Evolutionary conservation across 306 rosid species (phyloP).

Genomic region (Canavalia gladiata): DNA sequence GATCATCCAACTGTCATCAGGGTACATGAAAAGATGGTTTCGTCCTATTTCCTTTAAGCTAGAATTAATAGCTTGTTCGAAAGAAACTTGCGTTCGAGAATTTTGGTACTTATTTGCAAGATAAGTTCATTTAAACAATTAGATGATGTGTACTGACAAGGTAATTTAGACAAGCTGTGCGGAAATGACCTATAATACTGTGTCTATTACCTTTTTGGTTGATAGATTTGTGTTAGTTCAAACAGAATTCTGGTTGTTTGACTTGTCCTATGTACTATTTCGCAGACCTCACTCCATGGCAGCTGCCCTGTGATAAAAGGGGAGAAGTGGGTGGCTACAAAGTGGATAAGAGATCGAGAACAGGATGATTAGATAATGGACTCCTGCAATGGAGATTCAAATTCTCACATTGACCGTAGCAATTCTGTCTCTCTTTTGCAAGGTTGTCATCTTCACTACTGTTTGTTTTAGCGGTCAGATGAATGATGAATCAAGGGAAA

Average conservation of each 20-base stretch:
- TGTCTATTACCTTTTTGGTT: neutral
- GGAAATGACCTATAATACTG: neutral
- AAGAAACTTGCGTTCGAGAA: neutral
- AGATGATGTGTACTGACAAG: neutral
- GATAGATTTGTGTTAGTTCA: constrained; percentile 19
- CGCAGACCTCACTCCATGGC: constrained; percentile 91
- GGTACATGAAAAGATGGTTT: constrained; percentile 9
- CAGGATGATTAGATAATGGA: constrained; percentile 52
- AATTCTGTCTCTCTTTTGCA: neutral
- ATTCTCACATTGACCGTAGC: neutral
- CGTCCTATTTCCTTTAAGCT: neutral
- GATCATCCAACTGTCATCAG: neutral
- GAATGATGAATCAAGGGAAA: constrained; percentile 29
- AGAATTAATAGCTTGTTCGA: neutral
- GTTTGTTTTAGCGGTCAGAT: constrained; percentile 34
- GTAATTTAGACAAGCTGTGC: neutral
- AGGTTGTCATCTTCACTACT: constrained; percentile 11
- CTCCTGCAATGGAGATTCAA: constrained; percentile 14
- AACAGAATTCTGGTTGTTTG: constrained; percentile 32
- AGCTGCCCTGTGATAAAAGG: constrained; percentile 89
- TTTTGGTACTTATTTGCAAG: neutral
- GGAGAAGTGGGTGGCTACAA: constrained; percentile 95
- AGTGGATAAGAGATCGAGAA: constrained; percentile 84
- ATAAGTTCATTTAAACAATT: neutral
- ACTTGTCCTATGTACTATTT: constrained; percentile 41